Percentiles rank a stretch among this genome's conserved stretches.
phyloP scores from a whole-genome alignment of 305 asterid species.

The Fraxinus angustifolia region DNA sequence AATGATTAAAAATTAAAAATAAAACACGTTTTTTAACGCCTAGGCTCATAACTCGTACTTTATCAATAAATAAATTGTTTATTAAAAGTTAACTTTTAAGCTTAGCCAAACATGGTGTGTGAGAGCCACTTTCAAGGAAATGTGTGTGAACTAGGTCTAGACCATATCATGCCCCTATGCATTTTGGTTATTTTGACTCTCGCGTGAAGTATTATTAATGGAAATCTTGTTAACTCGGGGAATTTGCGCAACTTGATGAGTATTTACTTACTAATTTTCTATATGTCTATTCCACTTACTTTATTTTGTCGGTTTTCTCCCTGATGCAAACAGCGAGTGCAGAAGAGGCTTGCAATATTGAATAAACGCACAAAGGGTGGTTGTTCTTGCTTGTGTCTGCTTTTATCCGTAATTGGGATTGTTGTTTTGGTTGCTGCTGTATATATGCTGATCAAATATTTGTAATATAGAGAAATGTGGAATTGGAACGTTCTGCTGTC shows the following conservation, averaged over 20 bases:
- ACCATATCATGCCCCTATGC: not conserved
- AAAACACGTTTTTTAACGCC: too few relatives aligned
- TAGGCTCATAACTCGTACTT: too few relatives aligned
- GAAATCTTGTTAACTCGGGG: not conserved
- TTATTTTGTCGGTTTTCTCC: not conserved
- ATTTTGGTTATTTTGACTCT: not conserved
- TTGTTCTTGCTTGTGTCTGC: slow-evolving; percentile 52
- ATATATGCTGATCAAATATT: slow-evolving; percentile 39
- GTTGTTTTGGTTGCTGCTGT: slow-evolving; percentile 37
- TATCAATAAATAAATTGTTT: too few relatives aligned
- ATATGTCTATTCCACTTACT: not conserved
- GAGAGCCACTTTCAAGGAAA: not conserved
- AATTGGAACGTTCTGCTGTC: slow-evolving; percentile 1
- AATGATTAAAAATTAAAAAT: too few relatives aligned
- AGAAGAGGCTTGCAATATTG: slow-evolving; percentile 47
- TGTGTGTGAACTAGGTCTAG: not conserved
- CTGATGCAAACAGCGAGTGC: slow-evolving; percentile 41
- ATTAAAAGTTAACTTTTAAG: not conserved
- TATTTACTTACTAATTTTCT: not conserved
- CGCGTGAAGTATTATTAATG: not conserved
- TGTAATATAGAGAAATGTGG: slow-evolving; percentile 19
- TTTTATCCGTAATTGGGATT: slow-evolving; percentile 39
- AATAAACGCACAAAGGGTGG: slow-evolving; percentile 51
- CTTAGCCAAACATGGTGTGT: not conserved
- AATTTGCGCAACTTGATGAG: not conserved